phyloP scores from a whole-genome alignment of 768 basidiomycete genomes.

The Dictyophora rubrovolvata region DNA sequence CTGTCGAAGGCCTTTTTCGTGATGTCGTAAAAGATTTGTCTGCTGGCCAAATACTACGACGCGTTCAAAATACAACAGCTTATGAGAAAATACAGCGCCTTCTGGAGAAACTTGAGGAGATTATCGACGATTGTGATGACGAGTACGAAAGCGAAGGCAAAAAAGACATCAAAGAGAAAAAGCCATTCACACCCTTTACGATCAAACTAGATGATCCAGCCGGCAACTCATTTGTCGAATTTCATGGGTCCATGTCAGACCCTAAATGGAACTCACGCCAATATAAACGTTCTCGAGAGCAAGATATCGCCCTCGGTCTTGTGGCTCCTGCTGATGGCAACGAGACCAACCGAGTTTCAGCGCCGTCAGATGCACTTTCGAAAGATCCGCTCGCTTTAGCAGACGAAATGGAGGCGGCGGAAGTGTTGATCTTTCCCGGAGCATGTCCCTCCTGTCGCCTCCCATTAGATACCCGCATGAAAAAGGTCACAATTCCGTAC shows the following conservation, averaged over 20 bases:
- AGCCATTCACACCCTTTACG: constrained; percentile 55
- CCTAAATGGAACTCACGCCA: constrained; percentile 86
- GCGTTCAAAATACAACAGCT: constrained; percentile 62
- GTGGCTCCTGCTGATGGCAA: constrained; percentile 34
- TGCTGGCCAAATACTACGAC: constrained; percentile 73
- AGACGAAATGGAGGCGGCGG: constrained; percentile 50
- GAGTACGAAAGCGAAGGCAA: constrained; percentile 29
- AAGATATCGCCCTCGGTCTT: constrained; percentile 74
- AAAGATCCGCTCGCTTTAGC: constrained; percentile 19
- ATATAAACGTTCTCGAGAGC: constrained; percentile 68
- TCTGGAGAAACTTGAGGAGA: constrained; percentile 50
- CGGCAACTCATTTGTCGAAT: constrained; percentile 96
- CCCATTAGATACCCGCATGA: constrained; percentile 80
- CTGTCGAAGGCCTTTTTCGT: constrained; percentile 83
- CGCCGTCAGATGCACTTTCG: constrained; percentile 10
- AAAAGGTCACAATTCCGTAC: constrained; percentile 92
- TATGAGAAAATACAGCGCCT: constrained; percentile 68
- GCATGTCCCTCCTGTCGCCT: constrained; percentile 84
- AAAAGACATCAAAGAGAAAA: constrained; percentile 37
- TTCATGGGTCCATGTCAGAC: constrained; percentile 75
- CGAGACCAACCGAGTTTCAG: constrained; percentile 13
- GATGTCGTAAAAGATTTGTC: constrained; percentile 74
- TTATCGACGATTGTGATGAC: constrained; percentile 52
- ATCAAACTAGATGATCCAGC: constrained; percentile 85
- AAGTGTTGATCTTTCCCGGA: constrained; percentile 82